Evolutionary conservation across 352 stramenopile genomes (phyloP), one percentile per base, ranked within the genome.

Genomic region (Stramenopiles sp.): DNA sequence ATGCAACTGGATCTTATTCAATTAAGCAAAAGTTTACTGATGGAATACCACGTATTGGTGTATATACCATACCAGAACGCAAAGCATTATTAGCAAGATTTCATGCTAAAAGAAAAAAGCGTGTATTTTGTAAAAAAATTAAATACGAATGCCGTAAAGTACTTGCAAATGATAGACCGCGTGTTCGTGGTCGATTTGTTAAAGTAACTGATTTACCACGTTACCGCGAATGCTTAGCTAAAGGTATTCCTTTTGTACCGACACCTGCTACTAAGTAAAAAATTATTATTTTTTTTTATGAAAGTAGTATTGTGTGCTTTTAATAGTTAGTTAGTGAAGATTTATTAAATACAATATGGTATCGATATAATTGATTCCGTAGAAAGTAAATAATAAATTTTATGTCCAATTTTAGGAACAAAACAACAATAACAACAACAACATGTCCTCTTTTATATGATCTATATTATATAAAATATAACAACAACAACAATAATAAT

Each of bases 81-180:
- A 93, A 92, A 76, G 83, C 92, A 32, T 90, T 93, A 20, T 94
- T 98, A 83, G 92, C 94, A 73, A 95, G 96, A 81, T 98, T 98
- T 83, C 95, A 98, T 84, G 90, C 95, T 79, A 98, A 98, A 86
- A 88, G 94, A 78, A 95, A 95, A 83, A 95, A 93, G 81, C 90
- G 95, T 78, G 97, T 97, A 82, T 98, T 93, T 93, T 93, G 96
- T 83, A 98, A 98, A 83, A 94, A 93, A 81, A 98, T 98, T 87
- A 98, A 98, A 86, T 98, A 98, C 84, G 94, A 98, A 84, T 98
- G 95, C 84, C 87, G 95, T 63, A 98, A 98, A 85, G 98, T 98
- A 84, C 86, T 98, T 31, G 95, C 95, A 6, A 94, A 98, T 79
- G 94, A 94, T 78, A 89, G 95, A 69, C 95, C 95, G 78, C 90